These are phyloP conservation scores for bread wheat (Triticum aestivum) DNA, from an alignment of 176 grass and related monocot genomes.

Conservation along the genomic window IWGSC_CS_RefSeq_v2.1 NC_057812.1:416015410-416015909, in stretches of 20 bases:
- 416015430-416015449: conserved; percentile 75
- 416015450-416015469: conserved; percentile 39
- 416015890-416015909: background rate
- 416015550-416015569: conserved; percentile 19
- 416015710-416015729: background rate
- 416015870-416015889: background rate
- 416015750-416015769: conserved; percentile 8
- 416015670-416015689: conserved; percentile 9
- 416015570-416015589: background rate
- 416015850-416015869: background rate
- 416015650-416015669: conserved; percentile 26
- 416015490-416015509: conserved; percentile 14
- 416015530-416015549: background rate
- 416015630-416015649: background rate
- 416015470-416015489: background rate
- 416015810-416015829: background rate
- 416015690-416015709: conserved; percentile 10
- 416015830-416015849: conserved; percentile 22
- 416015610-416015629: conserved; percentile 23
- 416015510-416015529: conserved; percentile 17
- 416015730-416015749: conserved; percentile 11
- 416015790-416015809: background rate
- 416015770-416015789: background rate
- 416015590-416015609: conserved; percentile 20
- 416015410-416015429: conserved; percentile 71